phyloP scores from a whole-genome alignment of 495 filamentous ascomycete species.

The Annulohypoxylon maeteangense region DNA sequence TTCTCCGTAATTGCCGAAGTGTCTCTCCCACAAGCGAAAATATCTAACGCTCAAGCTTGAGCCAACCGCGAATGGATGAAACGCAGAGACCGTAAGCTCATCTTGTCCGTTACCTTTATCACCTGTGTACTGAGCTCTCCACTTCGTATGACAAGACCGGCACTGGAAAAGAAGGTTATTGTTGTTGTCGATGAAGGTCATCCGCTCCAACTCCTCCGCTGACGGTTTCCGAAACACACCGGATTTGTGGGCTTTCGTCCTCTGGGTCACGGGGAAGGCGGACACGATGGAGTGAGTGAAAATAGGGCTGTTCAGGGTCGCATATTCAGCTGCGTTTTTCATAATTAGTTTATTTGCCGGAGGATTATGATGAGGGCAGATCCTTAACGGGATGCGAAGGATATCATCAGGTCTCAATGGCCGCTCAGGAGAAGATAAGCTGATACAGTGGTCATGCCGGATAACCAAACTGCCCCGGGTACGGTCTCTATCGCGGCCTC shows the following conservation, averaged over 20 bases:
- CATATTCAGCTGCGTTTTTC: neutral
- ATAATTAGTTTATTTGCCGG: neutral
- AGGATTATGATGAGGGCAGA: neutral
- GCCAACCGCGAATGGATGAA: too few species aligned
- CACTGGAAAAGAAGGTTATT: neutral
- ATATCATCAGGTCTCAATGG: neutral
- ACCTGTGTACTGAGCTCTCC: neutral
- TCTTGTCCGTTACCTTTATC: neutral
- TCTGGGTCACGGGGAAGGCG: neutral
- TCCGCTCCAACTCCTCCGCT: neutral
- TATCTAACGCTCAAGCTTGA: too few species aligned
- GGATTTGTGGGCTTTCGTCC: too few species aligned
- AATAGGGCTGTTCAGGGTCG: conserved; percentile 2
- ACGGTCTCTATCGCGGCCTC: too few species aligned
- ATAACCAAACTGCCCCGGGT: conserved; percentile 1
- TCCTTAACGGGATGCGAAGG: neutral
- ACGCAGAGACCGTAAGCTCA: neutral
- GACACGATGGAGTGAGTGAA: conserved; percentile 1
- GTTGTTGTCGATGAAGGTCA: neutral
- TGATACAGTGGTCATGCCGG: conserved; percentile 4
- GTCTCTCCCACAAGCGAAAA: conserved; percentile 2
- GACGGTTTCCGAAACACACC: neutral
- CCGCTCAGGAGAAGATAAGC: neutral
- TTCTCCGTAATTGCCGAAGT: neutral
- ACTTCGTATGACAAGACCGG: neutral